These are phyloP conservation scores for Umbelopsis ramanniana DNA, from an alignment of 192 early-diverging fungal species.

Conservation along the genomic window DNA sequence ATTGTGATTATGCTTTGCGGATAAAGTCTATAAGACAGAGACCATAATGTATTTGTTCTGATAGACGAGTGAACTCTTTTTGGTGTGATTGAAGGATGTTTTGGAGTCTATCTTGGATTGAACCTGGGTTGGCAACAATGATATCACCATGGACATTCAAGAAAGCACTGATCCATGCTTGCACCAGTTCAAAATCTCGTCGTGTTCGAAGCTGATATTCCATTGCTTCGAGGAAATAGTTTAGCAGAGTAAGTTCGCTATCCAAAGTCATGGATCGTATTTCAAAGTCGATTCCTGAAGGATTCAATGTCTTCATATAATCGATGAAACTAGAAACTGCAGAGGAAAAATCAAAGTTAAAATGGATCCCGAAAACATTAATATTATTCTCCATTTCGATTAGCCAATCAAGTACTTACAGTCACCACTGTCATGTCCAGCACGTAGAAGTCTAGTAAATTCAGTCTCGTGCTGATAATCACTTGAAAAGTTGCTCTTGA, in stretches of 20 bases:
- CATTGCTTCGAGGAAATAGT: conserved; percentile 70
- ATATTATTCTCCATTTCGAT: background rate
- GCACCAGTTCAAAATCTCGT: conserved; percentile 86
- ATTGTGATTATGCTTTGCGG: conserved; percentile 41
- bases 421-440: conserved; percentile 45
- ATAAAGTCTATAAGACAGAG: conserved; percentile 47
- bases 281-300: conserved; percentile 86
- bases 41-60: conserved; percentile 47
- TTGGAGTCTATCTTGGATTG: conserved; percentile 48
- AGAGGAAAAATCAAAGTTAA: background rate
- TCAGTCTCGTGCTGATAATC: conserved; percentile 63
- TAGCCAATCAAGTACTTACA: conserved; percentile 34
- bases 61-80: conserved; percentile 36
- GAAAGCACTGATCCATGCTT: conserved; percentile 81
- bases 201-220: conserved; percentile 60
- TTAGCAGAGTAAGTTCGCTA: conserved; percentile 61
- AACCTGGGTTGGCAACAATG: conserved; percentile 62
- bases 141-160: conserved; percentile 82
- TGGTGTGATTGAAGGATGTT: conserved; percentile 37
- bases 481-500: conserved; percentile 21
- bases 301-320: conserved; percentile 76
- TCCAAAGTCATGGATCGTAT: conserved; percentile 77
- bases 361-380: no score
- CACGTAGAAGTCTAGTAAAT: conserved; percentile 60
- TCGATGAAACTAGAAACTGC: conserved; percentile 66